A percentile compares a stretch with the other conserved stretches of the same genome.
Conservation (phyloP, 306 rosid genomes). For the Vigna hirtella region DNA sequence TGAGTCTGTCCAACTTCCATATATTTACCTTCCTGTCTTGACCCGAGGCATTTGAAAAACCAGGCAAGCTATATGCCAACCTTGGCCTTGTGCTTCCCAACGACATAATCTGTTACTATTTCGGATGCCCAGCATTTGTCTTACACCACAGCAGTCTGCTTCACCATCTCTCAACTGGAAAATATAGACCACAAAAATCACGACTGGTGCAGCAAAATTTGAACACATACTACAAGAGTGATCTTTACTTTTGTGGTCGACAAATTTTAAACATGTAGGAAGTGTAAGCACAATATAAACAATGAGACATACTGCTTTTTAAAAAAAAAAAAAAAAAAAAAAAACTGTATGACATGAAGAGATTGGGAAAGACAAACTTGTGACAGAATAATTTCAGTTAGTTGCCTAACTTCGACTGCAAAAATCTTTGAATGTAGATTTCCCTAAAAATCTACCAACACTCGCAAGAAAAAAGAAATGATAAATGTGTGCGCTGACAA, state of each 20-base stretch:
- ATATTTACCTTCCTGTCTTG: conserved; percentile 32
- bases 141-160: conserved; percentile 44
- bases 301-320: conserved; percentile 1
- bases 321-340: neutral
- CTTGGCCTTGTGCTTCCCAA: conserved; percentile 43
- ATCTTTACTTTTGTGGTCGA: neutral
- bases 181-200: conserved; percentile 38
- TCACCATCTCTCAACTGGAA: conserved; percentile 52
- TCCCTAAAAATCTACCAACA: neutral
- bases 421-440: neutral
- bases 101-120: conserved; percentile 5
- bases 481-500: neutral
- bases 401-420: neutral
- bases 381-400: neutral
- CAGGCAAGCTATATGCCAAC: conserved; percentile 37
- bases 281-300: conserved; percentile 7
- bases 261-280: conserved; percentile 10
- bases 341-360: neutral
- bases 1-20: conserved; percentile 28
- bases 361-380: conserved; percentile 1
- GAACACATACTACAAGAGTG: neutral
- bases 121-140: conserved; percentile 37
- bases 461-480: neutral
- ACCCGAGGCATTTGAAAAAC: conserved; percentile 33
- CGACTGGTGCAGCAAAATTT: conserved; percentile 25